phyloP scores from a whole-genome alignment of 2,329 filamentous ascomycete species.

The Monilinia polystroma region DNA sequence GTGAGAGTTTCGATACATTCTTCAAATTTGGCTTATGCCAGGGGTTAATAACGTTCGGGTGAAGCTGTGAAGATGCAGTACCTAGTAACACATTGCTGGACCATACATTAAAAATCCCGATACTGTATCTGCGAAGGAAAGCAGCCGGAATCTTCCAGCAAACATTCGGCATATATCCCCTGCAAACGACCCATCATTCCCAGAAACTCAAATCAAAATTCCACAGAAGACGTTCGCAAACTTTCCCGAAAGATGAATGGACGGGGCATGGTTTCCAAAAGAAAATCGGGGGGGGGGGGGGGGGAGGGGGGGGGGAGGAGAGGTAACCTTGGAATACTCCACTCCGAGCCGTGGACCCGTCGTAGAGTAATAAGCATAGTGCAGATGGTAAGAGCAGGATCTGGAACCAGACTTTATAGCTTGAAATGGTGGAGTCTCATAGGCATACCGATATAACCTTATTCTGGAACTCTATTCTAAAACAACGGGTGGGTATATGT shows the following conservation, averaged over 20 bases:
- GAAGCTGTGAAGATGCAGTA: background rate
- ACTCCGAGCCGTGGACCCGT: background rate
- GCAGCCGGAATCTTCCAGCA: background rate
- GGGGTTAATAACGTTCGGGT: accelerated
- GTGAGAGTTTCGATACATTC: background rate
- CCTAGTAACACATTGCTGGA: background rate
- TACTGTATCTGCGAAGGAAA: background rate
- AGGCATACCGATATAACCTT: background rate
- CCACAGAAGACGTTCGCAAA: background rate
- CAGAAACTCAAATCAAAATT: background rate
- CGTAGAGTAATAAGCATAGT: background rate
- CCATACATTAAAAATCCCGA: background rate
- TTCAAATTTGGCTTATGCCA: background rate
- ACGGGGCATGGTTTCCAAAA: too few relatives aligned
- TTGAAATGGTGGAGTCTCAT: background rate
- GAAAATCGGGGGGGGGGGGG: too few relatives aligned
- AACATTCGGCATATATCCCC: background rate
- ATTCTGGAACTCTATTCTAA: background rate
- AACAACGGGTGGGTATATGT: background rate
- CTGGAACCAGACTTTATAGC: too few relatives aligned
- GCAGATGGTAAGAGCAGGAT: background rate
- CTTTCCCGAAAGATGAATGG: background rate
- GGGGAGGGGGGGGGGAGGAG: too few relatives aligned
- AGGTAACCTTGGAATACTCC: background rate
- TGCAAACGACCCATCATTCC: background rate